These are phyloP conservation scores for Corymbia citriodora DNA, from an alignment of 441 rosid genomes.

Conservation along the genomic window DNA sequence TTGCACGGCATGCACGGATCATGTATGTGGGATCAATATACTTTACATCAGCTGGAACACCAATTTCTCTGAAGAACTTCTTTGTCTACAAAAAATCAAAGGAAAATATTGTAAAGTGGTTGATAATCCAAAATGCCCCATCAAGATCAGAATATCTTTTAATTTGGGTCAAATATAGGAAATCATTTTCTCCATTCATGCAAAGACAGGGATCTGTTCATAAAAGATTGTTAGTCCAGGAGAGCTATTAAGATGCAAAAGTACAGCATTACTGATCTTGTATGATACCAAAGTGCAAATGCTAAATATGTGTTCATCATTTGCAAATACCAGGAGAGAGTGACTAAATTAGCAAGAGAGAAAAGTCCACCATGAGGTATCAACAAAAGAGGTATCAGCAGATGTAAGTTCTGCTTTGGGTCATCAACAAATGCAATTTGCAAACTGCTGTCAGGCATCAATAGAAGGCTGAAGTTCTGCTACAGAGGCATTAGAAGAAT, in stretches of 20 bases:
- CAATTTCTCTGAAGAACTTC: slow-evolving; percentile 64
- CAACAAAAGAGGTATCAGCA: neutral
- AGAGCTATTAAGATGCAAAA: neutral
- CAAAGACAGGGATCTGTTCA: neutral
- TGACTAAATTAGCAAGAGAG: neutral
- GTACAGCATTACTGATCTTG: neutral
- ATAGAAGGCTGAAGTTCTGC: neutral
- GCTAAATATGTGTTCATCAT: neutral
- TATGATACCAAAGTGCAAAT: neutral
- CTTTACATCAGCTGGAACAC: slow-evolving; percentile 75
- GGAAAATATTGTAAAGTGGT: neutral
- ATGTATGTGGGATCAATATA: slow-evolving; percentile 98
- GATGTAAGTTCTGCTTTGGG: neutral
- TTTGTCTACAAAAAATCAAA: slow-evolving; percentile 42
- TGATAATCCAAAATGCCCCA: neutral
- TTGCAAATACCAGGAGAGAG: neutral
- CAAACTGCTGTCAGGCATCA: neutral
- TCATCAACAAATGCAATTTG: neutral
- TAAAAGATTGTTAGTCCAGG: neutral
- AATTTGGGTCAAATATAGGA: neutral
- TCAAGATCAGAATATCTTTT: neutral
- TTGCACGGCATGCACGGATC: slow-evolving; percentile 96
- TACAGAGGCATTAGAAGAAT: neutral
- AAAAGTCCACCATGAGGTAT: neutral
- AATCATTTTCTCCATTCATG: neutral